Percentiles rank a stretch among this genome's conserved stretches.
Evolutionary conservation across 148 eudicot genomes (phyloP).

Genomic region (Persicaria tinctoria): DNA sequence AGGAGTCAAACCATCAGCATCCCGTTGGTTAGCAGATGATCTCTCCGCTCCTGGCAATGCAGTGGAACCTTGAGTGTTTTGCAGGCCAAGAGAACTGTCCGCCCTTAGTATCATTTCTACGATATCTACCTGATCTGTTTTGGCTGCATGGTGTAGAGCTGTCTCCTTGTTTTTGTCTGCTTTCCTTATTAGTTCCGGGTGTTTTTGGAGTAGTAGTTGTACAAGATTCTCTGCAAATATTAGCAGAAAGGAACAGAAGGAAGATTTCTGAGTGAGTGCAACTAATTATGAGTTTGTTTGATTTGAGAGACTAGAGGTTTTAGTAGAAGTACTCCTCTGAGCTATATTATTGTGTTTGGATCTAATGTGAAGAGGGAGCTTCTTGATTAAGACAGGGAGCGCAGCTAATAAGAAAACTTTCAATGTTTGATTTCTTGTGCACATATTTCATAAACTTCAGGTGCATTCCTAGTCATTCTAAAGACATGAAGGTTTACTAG

Average conservation of each 20-base stretch:
- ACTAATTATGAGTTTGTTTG: not conserved
- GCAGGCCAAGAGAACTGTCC: slow-evolving; percentile 19
- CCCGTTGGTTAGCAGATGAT: slow-evolving; percentile 33
- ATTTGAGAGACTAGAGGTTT: not conserved
- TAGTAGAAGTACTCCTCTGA: not conserved
- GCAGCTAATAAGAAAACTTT: no score
- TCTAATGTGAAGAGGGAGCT: no score
- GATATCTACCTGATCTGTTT: slow-evolving; percentile 25
- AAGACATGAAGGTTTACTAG: not conserved
- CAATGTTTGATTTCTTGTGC: not conserved
- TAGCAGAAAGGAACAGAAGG: not conserved
- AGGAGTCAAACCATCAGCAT: slow-evolving; percentile 32
- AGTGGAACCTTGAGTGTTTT: not conserved
- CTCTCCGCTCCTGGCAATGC: slow-evolving; percentile 17
- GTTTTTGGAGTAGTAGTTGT: slow-evolving; percentile 26
- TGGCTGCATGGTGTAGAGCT: slow-evolving; percentile 41
- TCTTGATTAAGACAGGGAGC: no score
- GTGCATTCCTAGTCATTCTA: not conserved
- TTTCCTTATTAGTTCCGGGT: slow-evolving; percentile 27
- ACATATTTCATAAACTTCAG: not conserved
- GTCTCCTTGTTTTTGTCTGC: slow-evolving; percentile 31
- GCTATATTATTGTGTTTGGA: no score
- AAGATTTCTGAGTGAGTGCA: not conserved
- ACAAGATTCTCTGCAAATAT: slow-evolving; percentile 26
- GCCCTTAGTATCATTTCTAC: slow-evolving; percentile 23